Conservation (phyloP, 371 early-diverging fungal genomes). For the Haplosporangium sp. region DNA sequence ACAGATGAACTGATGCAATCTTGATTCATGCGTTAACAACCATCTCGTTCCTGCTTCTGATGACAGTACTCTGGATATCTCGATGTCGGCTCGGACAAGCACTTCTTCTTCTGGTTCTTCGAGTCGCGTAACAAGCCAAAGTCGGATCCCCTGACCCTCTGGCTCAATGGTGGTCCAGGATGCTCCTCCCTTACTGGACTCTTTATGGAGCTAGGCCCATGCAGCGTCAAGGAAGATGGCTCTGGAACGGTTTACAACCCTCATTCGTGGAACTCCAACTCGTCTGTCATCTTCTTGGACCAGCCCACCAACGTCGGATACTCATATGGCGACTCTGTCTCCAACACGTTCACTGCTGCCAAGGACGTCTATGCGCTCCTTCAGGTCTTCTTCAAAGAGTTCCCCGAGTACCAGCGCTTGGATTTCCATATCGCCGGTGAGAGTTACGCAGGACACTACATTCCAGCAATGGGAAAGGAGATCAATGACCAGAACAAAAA, state of each 20-base stretch:
- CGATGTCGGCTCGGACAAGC: slow-evolving; percentile 67
- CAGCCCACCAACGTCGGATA: slow-evolving; percentile 87
- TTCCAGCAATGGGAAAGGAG: slow-evolving; percentile 81
- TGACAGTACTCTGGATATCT: slow-evolving; percentile 72
- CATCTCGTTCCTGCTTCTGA: not conserved
- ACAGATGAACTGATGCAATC: not conserved
- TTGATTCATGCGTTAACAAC: not conserved
- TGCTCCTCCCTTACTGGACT: slow-evolving; percentile 85
- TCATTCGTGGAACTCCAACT: slow-evolving; percentile 83
- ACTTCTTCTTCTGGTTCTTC: slow-evolving; percentile 93
- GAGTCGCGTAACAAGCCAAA: slow-evolving; percentile 81
- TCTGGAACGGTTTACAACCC: slow-evolving; percentile 64
- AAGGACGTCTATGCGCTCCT: slow-evolving; percentile 73
- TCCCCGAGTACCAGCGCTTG: slow-evolving; percentile 66
- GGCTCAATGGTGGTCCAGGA: slow-evolving; percentile 92
- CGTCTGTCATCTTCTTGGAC: slow-evolving; percentile 88
- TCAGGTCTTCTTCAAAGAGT: slow-evolving; percentile 77
- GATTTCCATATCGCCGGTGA: slow-evolving; percentile 75
- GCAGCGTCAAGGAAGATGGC: slow-evolving; percentile 70
- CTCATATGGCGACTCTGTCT: slow-evolving; percentile 71
- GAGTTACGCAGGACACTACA: slow-evolving; percentile 83
- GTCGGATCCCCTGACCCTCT: slow-evolving; percentile 83
- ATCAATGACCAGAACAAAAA: slow-evolving; percentile 76
- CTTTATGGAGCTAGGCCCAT: slow-evolving; percentile 87
- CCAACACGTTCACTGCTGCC: slow-evolving; percentile 63